Evolutionary conservation across 805 yeast genomes (phyloP).

Genomic region (Candida schatavii): DNA sequence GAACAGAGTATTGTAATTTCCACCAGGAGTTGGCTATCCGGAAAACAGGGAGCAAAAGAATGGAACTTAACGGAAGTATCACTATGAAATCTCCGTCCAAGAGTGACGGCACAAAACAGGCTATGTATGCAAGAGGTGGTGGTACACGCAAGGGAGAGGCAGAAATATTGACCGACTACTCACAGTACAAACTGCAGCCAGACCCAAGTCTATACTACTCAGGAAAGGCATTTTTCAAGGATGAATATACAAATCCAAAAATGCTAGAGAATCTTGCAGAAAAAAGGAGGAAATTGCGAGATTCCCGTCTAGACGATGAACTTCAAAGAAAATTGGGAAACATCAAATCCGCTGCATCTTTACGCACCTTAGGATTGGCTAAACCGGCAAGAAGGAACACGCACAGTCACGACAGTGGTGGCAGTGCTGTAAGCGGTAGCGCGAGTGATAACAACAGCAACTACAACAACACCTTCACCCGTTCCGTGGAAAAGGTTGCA

Average conservation of each 20-base stretch:
- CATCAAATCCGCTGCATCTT: slow-evolving; percentile 14
- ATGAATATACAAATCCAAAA: slow-evolving; percentile 48
- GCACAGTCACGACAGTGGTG: slow-evolving; percentile 15
- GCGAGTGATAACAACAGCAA: not conserved
- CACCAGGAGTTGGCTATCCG: slow-evolving; percentile 62
- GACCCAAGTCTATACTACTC: slow-evolving; percentile 12
- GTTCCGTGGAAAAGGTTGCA: slow-evolving; percentile 20
- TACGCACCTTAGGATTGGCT: not conserved
- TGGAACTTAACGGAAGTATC: slow-evolving; percentile 69
- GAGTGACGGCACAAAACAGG: slow-evolving; percentile 29
- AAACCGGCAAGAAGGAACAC: no score
- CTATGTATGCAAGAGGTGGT: slow-evolving; percentile 36
- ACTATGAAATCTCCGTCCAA: slow-evolving; percentile 56
- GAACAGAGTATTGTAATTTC: slow-evolving; percentile 61
- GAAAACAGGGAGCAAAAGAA: slow-evolving; percentile 55
- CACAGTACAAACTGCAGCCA: slow-evolving; percentile 10
- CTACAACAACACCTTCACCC: no score
- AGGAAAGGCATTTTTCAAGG: slow-evolving; percentile 17
- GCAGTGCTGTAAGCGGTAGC: not conserved
- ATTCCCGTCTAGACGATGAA: slow-evolving; percentile 27
- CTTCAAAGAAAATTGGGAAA: slow-evolving; percentile 35
- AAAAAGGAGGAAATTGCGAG: slow-evolving; percentile 27
- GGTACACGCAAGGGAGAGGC: slow-evolving; percentile 14
- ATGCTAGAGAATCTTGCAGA: slow-evolving; percentile 37
- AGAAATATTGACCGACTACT: slow-evolving; percentile 13